Percentiles rank a stretch among this genome's conserved stretches.
Conservation (phyloP, 495 filamentous ascomycete species). For the Oidiodendron maius region DNA sequence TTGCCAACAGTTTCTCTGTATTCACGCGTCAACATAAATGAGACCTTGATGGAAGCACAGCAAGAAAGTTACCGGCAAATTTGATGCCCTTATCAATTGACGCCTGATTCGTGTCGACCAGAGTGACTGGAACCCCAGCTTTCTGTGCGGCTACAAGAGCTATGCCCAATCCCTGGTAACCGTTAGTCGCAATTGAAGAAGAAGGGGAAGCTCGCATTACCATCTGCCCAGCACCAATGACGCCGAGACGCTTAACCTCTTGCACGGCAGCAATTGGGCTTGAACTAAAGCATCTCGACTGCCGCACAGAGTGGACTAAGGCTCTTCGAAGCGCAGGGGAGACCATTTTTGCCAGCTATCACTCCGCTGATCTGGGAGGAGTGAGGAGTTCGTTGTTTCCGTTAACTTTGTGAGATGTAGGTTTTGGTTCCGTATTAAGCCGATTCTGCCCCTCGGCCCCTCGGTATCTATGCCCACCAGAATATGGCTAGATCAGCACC, state of each 20-base stretch:
- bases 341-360: too few species aligned
- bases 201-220: slow-evolving; percentile 38
- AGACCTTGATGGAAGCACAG: slow-evolving; percentile 5
- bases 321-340: slow-evolving; percentile 14
- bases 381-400: too few species aligned
- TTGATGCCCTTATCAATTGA: slow-evolving; percentile 87
- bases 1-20: slow-evolving; percentile 82
- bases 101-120: slow-evolving; percentile 79
- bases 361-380: too few species aligned
- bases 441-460: background rate
- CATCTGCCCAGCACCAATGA: slow-evolving; percentile 96
- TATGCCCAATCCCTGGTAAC: slow-evolving; percentile 80
- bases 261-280: slow-evolving; percentile 46
- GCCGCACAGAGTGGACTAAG: slow-evolving; percentile 24
- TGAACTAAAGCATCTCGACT: slow-evolving; percentile 47
- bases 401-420: too few species aligned
- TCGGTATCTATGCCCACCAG: too few species aligned
- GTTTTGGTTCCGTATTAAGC: too few species aligned
- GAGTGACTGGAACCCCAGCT: slow-evolving; percentile 75
- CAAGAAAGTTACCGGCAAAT: slow-evolving; percentile 65
- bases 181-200: slow-evolving; percentile 4
- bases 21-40: background rate
- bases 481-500: too few species aligned
- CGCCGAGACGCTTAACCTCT: slow-evolving; percentile 84
- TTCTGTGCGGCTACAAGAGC: slow-evolving; percentile 88